Evolutionary conservation across 2,329 filamentous ascomycete species (phyloP), one percentile per base, ranked within the genome.

Genomic region (Ilyonectria destructans): DNA sequence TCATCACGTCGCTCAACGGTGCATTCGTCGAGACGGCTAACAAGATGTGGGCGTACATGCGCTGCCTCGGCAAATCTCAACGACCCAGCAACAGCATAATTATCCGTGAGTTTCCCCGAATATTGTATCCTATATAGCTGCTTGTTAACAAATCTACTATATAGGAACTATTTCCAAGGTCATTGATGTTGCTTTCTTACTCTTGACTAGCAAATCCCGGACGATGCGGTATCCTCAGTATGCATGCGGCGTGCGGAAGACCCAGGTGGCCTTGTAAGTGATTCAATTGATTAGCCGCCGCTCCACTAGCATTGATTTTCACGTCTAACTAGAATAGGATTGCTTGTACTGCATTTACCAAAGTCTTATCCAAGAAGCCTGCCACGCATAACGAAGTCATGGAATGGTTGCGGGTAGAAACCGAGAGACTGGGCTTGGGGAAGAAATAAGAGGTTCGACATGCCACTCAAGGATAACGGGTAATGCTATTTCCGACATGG

Each of bases 1-100:
- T 96, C 13, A 84, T 96, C 5, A 80, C 82, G n/a, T 97, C 96
- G 73, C 83, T 98, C 4, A 89, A 91, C 75, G 86, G 87, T n/a
- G 90, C 90, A 35, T 96, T 98, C 75, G 76, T 85, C 19, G 94
- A 97, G 79, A 91, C 93, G 7, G 95, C 94, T 9, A 90, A 89
- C 82, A 97, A 96, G 82, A 88, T 89, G 83, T 90, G 87, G 86
- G 87, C 87, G 0, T 91, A 92, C 71, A 78, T 83, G 7, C 83
- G 85, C 8, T 90, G 89, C 66, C 83, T 98, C 35, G 85, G 88
- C 2, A 78, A 75, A 37, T 74, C 77, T 5, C 88, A 86, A 73
- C 89, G 88, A 71, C 93, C 92, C 2, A 80, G 85, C 7, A 77
- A 85, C 4, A 80, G 78, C 33, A 80, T 97, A n/a, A 81, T 96